Evolutionary conservation across 2,329 filamentous ascomycete species (phyloP), one percentile per base, ranked within the genome.

Genomic region (Colletotrichum graminicola): DNA sequence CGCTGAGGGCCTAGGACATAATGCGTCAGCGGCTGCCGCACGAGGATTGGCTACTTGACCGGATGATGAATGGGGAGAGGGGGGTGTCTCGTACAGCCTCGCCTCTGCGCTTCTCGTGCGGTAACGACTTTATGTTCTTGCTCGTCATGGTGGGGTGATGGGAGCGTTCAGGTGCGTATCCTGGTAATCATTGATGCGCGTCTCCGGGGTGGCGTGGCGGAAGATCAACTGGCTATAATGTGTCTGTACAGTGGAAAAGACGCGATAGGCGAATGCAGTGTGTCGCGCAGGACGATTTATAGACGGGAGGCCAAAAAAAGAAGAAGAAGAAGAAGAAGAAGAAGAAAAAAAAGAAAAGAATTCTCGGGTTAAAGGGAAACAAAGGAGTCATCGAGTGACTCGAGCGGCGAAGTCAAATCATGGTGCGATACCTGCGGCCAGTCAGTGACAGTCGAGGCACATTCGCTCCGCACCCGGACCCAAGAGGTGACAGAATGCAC

Each of bases 21-120:
- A 26, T 36, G 36, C 39, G 73, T 75, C 23, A 73, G 55, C 21
- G 77, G 66, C 66, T 57, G 12, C 54, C 23, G 34, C 39, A 16
- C 34, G 12, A 39, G 12, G 21, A n/a, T 26, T 12, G 32, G 11
- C 43, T 3, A 21, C n/a, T 39, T 18, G 1, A 51, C 10, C 21
- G 8, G 23, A n/a, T 43, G 11, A 16, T 18, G 18, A 11, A 8
- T 21, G 10, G 34, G 29, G 10, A 21, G 8, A 7, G 14, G 8
- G 8, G 39, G 51, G 10, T 1, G 18, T 1, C 23, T 8, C 88
- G 72, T 88, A 95, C 94, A 73, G 93, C 90, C 84, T 98, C 95
- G 76, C 94, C 94, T 83, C 93, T 94, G 76, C 94, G 92, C 81
- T 93, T 90, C 82, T 97, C 95, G 78, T 94, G 91, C 51, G 89